Evolutionary conservation across 1,284 basidiomycete genomes (phyloP).

Genomic region (Leucocoprinus gongylophorus): DNA sequence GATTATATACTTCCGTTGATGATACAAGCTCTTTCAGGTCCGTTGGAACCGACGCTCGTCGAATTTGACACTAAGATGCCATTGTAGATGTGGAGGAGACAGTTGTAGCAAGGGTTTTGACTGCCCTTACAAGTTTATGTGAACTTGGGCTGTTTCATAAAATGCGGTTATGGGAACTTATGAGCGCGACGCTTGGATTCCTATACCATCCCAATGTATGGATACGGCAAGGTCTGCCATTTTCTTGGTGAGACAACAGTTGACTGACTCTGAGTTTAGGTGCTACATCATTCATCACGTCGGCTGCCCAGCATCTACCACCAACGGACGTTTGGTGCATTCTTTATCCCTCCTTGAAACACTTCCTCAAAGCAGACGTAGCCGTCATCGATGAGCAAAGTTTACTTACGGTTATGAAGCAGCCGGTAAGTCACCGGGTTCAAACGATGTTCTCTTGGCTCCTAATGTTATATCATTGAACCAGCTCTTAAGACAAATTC

Average conservation of each 20-base stretch:
- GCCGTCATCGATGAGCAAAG: constrained; percentile 67
- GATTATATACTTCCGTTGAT: constrained; percentile 92
- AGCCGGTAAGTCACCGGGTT: constrained; percentile 54
- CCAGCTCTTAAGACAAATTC: constrained; percentile 72
- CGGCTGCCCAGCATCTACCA: constrained; percentile 73
- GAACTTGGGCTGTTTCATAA: constrained; percentile 85
- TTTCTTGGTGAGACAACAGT: not conserved
- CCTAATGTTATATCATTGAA: constrained; percentile 5
- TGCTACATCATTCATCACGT: constrained; percentile 80
- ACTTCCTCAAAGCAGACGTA: constrained; percentile 85
- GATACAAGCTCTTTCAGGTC: constrained; percentile 88
- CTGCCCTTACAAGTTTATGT: constrained; percentile 78
- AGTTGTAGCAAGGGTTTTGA: constrained; percentile 84
- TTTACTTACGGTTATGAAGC: constrained; percentile 68
- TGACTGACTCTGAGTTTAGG: constrained; percentile 38
- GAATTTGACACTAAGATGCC: constrained; percentile 6
- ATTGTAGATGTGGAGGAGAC: constrained; percentile 85
- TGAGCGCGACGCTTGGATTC: constrained; percentile 82
- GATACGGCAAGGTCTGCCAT: constrained; percentile 78
- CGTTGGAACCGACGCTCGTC: constrained; percentile 17
- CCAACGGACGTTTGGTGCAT: constrained; percentile 94
- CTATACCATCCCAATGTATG: constrained; percentile 96
- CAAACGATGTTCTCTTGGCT: not conserved
- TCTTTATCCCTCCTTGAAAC: constrained; percentile 84
- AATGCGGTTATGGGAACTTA: constrained; percentile 91